Evolutionary conservation across 192 early-diverging fungal species (phyloP).

Genomic region (Podila epigama): DNA sequence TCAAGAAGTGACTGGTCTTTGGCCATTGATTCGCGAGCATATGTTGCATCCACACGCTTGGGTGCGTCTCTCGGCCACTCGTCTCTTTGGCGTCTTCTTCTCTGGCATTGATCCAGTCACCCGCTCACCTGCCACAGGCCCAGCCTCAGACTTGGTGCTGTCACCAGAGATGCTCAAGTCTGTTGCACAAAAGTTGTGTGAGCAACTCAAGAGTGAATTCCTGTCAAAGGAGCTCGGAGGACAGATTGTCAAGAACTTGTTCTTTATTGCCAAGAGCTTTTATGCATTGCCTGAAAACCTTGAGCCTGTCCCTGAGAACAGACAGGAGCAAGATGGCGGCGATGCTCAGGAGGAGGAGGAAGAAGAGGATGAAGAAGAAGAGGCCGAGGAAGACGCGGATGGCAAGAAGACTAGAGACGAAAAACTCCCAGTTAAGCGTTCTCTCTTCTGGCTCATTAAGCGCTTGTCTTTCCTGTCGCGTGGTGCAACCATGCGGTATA

Average conservation of each 20-base stretch:
- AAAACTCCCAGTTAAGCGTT: slow-evolving; percentile 43
- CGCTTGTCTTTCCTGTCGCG: slow-evolving; percentile 70
- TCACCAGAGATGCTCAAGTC: slow-evolving; percentile 53
- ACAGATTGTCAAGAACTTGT: slow-evolving; percentile 93
- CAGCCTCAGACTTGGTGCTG: slow-evolving; percentile 32
- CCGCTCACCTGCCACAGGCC: slow-evolving; percentile 31
- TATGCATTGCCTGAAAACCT: slow-evolving; percentile 43
- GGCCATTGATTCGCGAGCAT: slow-evolving; percentile 69
- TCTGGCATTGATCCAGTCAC: slow-evolving; percentile 68
- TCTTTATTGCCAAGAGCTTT: slow-evolving; percentile 88
- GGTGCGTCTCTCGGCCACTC: slow-evolving; percentile 77
- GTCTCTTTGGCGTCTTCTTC: slow-evolving; percentile 84
- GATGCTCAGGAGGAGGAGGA: slow-evolving; percentile 53
- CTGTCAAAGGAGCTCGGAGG: slow-evolving; percentile 81
- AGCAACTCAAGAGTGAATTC: slow-evolving; percentile 71
- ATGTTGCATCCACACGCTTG: slow-evolving; percentile 91
- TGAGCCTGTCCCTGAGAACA: slow-evolving; percentile 33
- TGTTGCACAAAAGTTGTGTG: slow-evolving; percentile 59
- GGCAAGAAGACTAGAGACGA: slow-evolving; percentile 19
- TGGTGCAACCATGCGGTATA: slow-evolving; percentile 57
- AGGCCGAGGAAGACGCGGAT: slow-evolving; percentile 35
- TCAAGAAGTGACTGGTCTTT: slow-evolving; percentile 61
- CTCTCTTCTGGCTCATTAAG: slow-evolving; percentile 68
- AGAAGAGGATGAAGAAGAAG: slow-evolving; percentile 40
- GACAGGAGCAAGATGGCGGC: slow-evolving; percentile 46